Conservation (phyloP, 2,329 filamentous ascomycete genomes). For the Cladobotryum protrusum region DNA sequence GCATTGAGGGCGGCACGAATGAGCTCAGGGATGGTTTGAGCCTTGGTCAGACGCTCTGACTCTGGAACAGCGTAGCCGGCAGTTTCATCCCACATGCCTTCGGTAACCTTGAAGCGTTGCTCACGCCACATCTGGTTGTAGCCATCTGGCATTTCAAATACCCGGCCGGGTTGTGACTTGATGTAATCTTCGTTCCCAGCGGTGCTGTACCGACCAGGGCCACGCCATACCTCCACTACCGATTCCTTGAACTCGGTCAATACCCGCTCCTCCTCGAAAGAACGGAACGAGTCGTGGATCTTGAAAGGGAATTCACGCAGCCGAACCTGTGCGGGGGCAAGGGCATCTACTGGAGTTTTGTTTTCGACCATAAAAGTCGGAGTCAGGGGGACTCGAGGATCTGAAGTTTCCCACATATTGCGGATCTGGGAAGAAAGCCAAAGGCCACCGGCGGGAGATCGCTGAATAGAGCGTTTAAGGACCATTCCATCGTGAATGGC, state of each 20-base stretch:
- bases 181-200: conserved; percentile 72
- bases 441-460: conserved; percentile 78
- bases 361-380: conserved; percentile 84
- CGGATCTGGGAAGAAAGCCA: conserved; percentile 89
- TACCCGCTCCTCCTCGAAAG: conserved; percentile 85
- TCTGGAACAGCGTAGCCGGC: conserved; percentile 55
- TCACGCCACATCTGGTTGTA: conserved; percentile 92
- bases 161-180: conserved; percentile 66
- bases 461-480: conserved; percentile 81
- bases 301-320: conserved; percentile 62
- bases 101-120: conserved; percentile 78
- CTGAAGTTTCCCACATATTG: conserved; percentile 63
- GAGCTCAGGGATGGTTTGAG: conserved; percentile 76
- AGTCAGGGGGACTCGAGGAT: conserved; percentile 66
- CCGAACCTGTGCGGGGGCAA: conserved; percentile 68
- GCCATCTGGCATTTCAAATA: conserved; percentile 96
- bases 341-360: conserved; percentile 84
- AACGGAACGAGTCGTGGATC: conserved; percentile 65
- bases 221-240: conserved; percentile 88
- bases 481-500: conserved; percentile 94
- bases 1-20: conserved; percentile 70
- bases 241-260: conserved; percentile 97
- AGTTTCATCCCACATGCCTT: conserved; percentile 85
- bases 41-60: conserved; percentile 50
- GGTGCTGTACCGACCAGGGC: conserved; percentile 60